These are phyloP conservation scores for Globisporangium irregulare DNA, from an alignment of 352 stramenopile species.

Conservation along the genomic window DNA sequence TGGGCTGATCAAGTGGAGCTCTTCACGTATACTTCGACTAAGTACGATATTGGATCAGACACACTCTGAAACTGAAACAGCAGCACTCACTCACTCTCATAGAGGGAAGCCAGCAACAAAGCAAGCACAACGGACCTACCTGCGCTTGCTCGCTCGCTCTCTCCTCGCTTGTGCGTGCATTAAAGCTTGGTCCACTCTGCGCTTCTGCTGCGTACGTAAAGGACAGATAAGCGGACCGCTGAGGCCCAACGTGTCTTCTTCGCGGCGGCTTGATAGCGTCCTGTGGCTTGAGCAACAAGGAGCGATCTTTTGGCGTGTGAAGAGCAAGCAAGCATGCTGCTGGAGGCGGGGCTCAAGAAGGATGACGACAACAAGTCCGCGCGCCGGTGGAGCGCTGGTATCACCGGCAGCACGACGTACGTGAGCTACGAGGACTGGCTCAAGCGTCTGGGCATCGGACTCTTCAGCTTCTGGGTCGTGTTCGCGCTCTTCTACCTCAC, in stretches of 20 bases:
- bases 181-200: not conserved
- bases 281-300: not conserved
- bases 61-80: not conserved
- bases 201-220: not conserved
- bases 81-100: not conserved
- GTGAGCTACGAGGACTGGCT: constrained; percentile 61
- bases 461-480: constrained; percentile 56
- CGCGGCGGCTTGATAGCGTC: not conserved
- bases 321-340: constrained; percentile 32
- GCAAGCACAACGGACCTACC: not conserved
- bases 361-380: constrained; percentile 48
- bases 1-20: not conserved
- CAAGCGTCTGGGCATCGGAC: constrained; percentile 46
- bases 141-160: not conserved
- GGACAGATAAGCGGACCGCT: not conserved
- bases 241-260: not conserved
- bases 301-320: not conserved
- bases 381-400: constrained; percentile 23
- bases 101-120: not conserved
- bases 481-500: constrained; percentile 51
- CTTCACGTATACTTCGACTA: not conserved
- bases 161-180: not conserved
- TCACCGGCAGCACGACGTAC: constrained; percentile 20
- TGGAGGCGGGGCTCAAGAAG: constrained; percentile 58
- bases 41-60: constrained; percentile 4